These are phyloP conservation scores for Suillus fuscotomentosus DNA, from an alignment of 768 basidiomycete species.

Conservation along the genomic window DNA sequence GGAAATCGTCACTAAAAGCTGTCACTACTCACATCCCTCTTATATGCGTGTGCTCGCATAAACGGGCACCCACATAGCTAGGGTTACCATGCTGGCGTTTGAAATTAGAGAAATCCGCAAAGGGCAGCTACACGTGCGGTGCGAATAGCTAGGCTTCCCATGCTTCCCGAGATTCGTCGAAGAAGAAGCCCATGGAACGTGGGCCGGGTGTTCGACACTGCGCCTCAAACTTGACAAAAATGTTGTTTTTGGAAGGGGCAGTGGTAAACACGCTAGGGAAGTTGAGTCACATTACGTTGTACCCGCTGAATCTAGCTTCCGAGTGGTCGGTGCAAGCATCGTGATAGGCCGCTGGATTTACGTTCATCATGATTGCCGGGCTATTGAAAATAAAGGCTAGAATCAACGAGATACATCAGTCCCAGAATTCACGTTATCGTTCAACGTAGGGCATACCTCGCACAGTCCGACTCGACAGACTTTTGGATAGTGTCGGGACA, in stretches of 20 bases:
- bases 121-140: neutral
- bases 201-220: neutral
- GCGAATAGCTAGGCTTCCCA: neutral
- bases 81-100: no score
- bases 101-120: neutral
- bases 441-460: neutral
- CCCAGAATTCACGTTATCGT: neutral
- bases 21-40: neutral
- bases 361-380: neutral
- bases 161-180: neutral
- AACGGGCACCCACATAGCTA: neutral
- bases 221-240: neutral
- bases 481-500: neutral
- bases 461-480: neutral
- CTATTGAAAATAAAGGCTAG: neutral
- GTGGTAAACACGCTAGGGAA: neutral
- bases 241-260: neutral
- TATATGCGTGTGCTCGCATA: neutral
- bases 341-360: neutral
- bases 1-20: neutral
- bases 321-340: neutral
- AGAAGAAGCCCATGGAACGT: neutral
- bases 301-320: neutral
- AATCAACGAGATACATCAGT: neutral
- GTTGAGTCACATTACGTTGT: neutral